Base-by-base conservation (phyloP, 2,329 filamentous ascomycete species). In the Penicillium freii region DNA sequence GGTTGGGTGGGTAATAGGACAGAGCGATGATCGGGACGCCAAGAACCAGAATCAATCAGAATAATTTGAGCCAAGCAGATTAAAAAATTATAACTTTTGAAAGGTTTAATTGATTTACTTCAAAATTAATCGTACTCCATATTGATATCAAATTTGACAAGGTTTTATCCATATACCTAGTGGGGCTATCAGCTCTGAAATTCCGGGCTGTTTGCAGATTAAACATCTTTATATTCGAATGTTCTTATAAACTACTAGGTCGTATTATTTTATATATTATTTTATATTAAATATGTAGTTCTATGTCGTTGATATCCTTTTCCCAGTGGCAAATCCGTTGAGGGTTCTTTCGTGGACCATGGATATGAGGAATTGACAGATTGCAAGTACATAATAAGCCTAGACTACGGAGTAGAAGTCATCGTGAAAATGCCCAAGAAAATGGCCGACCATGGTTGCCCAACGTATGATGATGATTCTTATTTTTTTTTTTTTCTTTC, bases 21-120 rank as follows among this genome's bases (percentile, higher is more conserved):
- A 65, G 57, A 59, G 58, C 58, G 63, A 63, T 57, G 58, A 62
- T 62, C 60, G 56, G 63, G 63, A 65, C 60, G 62, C 58, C 61
- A 56, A 60, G 58, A 49, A 54, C 38, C 57, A 53, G 51, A 33
- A 33, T 33, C 31, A 31, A 31, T 31, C 31, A 13, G 31, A 15
- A 33, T 33, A 33, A 33, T 33, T 33, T 33, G 31, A 33, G 31
- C 31, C 31, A 33, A 33, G 31, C 21, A 11, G 13, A 13, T 48
- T 13, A 13, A 49, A 49, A 42, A 51, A 25, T 33, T 33, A 23
- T 23, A 23, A 10, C 4, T 47, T 47, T 31, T 31, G 29, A 11
- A 5, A 8, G 29, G 29, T 23, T 11, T 23, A 47, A 47, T 47
- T 17, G 15, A 47, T 47, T 19, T 19, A 45, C 10, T 29, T 45